A percentile compares a stretch with the other conserved stretches of the same genome.
Conservation (phyloP, 306 rosid genomes). For the Dryas alaskensis region DNA sequence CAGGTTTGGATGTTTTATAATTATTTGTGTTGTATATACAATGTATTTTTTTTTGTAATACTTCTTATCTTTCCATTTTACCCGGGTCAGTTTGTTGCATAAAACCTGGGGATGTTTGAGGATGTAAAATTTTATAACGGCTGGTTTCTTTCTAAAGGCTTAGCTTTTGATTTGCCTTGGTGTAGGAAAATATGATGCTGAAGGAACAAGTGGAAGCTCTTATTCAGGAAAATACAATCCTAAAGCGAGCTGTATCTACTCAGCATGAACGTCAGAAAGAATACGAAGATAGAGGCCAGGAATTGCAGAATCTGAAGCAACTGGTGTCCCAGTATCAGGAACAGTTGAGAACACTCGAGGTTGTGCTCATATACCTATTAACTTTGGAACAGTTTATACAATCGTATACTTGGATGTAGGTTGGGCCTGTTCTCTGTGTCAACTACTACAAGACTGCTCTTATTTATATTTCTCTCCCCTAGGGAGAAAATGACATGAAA, state of each 20-base stretch:
- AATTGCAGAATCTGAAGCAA: slow-evolving; percentile 70
- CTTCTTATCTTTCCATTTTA: background rate
- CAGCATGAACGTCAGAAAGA: slow-evolving; percentile 82
- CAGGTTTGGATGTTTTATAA: slow-evolving; percentile 41
- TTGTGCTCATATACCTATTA: slow-evolving; percentile 13
- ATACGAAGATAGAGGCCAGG: slow-evolving; percentile 57
- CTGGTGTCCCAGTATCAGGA: slow-evolving; percentile 74
- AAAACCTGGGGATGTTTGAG: background rate
- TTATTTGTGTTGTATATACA: background rate
- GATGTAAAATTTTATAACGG: slow-evolving; percentile 6
- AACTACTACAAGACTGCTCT: background rate
- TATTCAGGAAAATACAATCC: slow-evolving; percentile 65
- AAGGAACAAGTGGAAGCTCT: slow-evolving; percentile 75
- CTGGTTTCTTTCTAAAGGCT: background rate
- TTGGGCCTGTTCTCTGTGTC: background rate
- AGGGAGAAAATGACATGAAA: background rate
- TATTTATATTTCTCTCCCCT: background rate
- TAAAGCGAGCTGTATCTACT: slow-evolving; percentile 69
- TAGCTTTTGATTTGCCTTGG: slow-evolving; percentile 4
- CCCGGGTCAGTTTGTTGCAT: background rate
- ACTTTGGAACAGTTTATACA: background rate
- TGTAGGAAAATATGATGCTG: slow-evolving; percentile 68
- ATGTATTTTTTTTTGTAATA: background rate
- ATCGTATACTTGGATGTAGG: background rate
- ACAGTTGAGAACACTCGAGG: slow-evolving; percentile 80